Base-by-base conservation (phyloP, 179 eudicot genomes). In the Beta corolliflora region DNA sequence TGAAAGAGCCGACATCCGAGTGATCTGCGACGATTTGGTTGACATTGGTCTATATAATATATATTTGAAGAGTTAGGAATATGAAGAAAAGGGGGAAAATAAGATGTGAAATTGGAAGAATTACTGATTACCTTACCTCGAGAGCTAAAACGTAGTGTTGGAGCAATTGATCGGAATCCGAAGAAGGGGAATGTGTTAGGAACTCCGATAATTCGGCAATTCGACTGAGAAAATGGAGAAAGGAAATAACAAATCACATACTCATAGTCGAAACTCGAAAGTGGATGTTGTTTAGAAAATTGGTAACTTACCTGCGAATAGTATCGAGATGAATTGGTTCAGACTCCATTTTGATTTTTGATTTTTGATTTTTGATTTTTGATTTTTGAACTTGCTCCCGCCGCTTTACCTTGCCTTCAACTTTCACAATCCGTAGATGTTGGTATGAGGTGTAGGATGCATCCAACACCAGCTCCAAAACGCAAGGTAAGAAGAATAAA, bases 121-220 rank as follows among this genome's bases (percentile, higher is more conserved):
- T 31, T 31, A 31, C 2, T 31, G n/a, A n/a, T n/a, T n/a, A n/a
- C n/a, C n/a, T n/a, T n/a, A 89, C 97, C 95, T 92, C 79, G 52
- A 94, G 77, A 79, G 83, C 86, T 8, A 61, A 23, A 68, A 82
- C 82, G 41, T 68, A 82, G 8, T 89, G 83, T 64, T 80, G 87
- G 31, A 91, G 66, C 45, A 91, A 75, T 9, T 76, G 58, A 7
- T 92, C 89, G 48, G 86, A 86, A 44, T 89, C 90, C 2, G n/a
- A 70, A 55, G 56, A 45, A 58, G 84, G 44, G 9, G 84, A 71
- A 66, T 65, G 78, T 31, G 76, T 36, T 41, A 84, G 85, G 18
- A 83, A 74, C 60, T 75, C 64, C 68, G 83, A 77, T 12, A 92
- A 85, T 68, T 89, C 96, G 58, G 55, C 83, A 60, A 94, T 89